Conservation (phyloP, 2,329 filamentous ascomycete species). For the Apiospora aurea region DNA sequence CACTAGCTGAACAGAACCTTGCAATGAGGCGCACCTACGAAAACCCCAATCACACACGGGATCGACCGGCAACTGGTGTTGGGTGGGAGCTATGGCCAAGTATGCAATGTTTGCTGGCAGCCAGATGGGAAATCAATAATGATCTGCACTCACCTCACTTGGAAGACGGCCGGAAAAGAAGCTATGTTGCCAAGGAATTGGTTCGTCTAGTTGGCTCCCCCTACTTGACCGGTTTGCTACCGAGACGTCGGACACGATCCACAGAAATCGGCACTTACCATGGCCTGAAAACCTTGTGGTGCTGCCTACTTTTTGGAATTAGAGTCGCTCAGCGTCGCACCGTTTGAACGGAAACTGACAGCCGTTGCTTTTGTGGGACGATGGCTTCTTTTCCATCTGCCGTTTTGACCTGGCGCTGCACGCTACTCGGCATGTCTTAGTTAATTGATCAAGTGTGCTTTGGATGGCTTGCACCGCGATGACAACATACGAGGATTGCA, state of each 20-base stretch:
- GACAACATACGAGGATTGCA: neutral
- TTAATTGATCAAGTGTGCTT: neutral
- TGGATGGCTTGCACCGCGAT: neutral
- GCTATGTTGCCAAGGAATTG: conserved; percentile 7
- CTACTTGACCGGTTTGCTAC: neutral
- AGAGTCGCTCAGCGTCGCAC: neutral
- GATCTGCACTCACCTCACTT: neutral
- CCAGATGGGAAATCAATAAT: neutral
- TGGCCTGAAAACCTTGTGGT: neutral
- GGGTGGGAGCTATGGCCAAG: neutral
- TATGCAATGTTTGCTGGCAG: neutral
- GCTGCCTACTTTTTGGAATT: neutral
- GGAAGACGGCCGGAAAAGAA: conserved; percentile 8
- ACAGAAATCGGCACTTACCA: neutral
- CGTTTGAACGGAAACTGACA: conserved; percentile 8
- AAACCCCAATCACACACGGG: neutral
- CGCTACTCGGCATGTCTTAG: neutral
- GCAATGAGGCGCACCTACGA: neutral
- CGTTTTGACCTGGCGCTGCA: neutral
- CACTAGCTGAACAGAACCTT: neutral
- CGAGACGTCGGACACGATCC: neutral
- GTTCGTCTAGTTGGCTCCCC: neutral
- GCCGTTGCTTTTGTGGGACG: neutral
- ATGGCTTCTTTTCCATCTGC: neutral
- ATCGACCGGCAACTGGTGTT: neutral